Base-by-base conservation (phyloP, 2,329 filamentous ascomycete species). In the Fusarium coffeatum region DNA sequence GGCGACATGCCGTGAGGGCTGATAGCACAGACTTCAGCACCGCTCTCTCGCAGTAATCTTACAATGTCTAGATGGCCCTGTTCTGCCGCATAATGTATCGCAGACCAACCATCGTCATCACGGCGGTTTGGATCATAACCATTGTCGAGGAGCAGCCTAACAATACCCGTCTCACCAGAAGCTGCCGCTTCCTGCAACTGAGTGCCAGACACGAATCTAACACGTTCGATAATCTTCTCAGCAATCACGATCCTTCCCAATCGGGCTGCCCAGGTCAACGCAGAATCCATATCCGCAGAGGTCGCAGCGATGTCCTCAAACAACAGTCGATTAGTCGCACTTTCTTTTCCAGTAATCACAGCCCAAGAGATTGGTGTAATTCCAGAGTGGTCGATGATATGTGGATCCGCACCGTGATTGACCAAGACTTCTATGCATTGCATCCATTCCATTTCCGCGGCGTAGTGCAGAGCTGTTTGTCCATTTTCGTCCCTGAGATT, bases 21-120 rank as follows among this genome's bases (percentile, higher is more conserved):
- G 3, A 41, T 11, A 16, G 54, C 42, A 23, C 23, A 3, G 8
- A 9, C 12, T 2, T 37, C 15, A 8, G 15, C 25, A 13, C 48
- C 47, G 1, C 0, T 0, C 0, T 37, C 15, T 3, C 18, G 20
- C 43, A 56, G 8, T 6, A 4, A n/a, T 7, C 1, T 20, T 9
- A 43, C 10, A 10, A 43, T 43, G 0, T 54, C 50, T 20, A 54
- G 15, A 4, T 54, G 20, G 3, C 50, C 50, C 15, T 54, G 20
- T 13, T 54, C 40, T 43, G 50, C 50, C 8, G 54, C 54, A 32
- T n/a, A 48, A 13, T 56, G 32, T 23, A 56, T 6, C 0, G n/a
- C 43, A 12, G 43, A 30, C 54, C 54, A 56, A 13, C 54, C 54
- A 9, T 56, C 53, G 5, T 8, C 1, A 41, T 56, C 43, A 18